Percentiles rank a stretch among this genome's conserved stretches.
phyloP scores from a whole-genome alignment of 2,329 filamentous ascomycete species.

The Fusarium secorum region DNA sequence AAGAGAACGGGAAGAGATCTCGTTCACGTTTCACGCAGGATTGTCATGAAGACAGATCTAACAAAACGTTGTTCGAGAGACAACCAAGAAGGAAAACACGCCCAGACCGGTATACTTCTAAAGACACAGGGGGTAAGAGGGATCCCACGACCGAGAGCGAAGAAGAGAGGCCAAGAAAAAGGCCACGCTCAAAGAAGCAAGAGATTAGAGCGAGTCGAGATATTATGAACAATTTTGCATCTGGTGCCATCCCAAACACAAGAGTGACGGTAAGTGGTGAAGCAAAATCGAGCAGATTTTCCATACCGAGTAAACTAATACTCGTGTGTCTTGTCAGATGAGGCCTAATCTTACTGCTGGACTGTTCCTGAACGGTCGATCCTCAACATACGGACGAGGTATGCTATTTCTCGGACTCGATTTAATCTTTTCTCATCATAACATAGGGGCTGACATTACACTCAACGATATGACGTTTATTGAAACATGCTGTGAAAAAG shows the following conservation, averaged over 20 bases:
- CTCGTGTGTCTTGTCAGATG: conserved; percentile 36
- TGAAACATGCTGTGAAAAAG: neutral
- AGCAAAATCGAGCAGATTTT: neutral
- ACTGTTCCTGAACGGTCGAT: conserved; percentile 47
- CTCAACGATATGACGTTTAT: conserved; percentile 62
- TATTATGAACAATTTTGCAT: conserved; percentile 64
- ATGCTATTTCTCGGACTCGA: neutral
- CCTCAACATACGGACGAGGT: conserved; percentile 32
- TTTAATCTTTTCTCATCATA: neutral
- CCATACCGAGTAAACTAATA: neutral
- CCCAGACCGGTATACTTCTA: conserved; percentile 62
- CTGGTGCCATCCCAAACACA: conserved; percentile 57
- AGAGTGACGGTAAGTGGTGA: conserved; percentile 44
- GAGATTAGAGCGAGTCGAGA: conserved; percentile 51
- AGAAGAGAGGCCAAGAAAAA: conserved; percentile 1
- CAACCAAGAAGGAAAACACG: conserved; percentile 63
- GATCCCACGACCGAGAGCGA: conserved; percentile 6
- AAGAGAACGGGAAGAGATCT: conserved; percentile 9
- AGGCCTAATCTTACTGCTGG: conserved; percentile 46
- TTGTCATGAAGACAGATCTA: neutral
- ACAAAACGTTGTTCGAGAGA: conserved; percentile 53
- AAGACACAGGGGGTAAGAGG: conserved; percentile 19
- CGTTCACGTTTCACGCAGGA: neutral
- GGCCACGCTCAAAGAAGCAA: conserved; percentile 37
- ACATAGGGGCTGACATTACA: conserved; percentile 57